Conservation (phyloP, 2,329 filamentous ascomycete genomes). For the Hawksworthiomyces lignivorus region DNA sequence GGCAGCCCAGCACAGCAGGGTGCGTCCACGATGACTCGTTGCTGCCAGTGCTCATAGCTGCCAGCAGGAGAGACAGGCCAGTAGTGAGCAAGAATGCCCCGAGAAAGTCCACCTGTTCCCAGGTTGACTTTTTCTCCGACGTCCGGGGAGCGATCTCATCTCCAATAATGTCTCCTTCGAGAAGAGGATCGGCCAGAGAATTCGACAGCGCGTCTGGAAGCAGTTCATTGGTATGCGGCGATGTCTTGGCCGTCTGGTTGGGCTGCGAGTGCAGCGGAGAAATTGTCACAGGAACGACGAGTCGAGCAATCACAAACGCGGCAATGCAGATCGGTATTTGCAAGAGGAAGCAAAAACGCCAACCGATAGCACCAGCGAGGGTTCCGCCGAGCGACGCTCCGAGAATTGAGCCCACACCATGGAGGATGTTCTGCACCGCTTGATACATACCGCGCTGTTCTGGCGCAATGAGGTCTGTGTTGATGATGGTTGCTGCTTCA, state of each 20-base stretch:
- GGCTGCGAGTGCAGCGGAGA: too few species aligned
- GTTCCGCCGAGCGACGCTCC: slow-evolving; percentile 65
- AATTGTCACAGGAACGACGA: slow-evolving; percentile 2
- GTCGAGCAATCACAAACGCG: slow-evolving; percentile 30
- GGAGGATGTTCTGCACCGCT: slow-evolving; percentile 65
- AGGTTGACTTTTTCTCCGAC: slow-evolving; percentile 32
- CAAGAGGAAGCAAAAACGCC: slow-evolving; percentile 59
- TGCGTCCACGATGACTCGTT: slow-evolving; percentile 47
- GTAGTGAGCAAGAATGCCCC: slow-evolving; percentile 50
- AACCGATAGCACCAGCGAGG: slow-evolving; percentile 57
- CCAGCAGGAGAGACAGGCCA: slow-evolving; percentile 49
- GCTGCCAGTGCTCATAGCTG: slow-evolving; percentile 48
- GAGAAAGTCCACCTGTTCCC: slow-evolving; percentile 49
- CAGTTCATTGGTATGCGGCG: too few species aligned
- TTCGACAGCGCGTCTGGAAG: background rate
- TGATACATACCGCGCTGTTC: slow-evolving; percentile 67
- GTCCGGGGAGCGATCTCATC: too few species aligned
- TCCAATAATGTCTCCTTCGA: background rate
- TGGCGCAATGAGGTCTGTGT: slow-evolving; percentile 64
- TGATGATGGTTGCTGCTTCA: slow-evolving; percentile 53
- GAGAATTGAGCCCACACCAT: slow-evolving; percentile 56
- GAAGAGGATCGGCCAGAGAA: background rate
- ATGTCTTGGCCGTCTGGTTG: too few species aligned
- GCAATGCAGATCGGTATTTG: slow-evolving; percentile 52
- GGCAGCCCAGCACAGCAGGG: slow-evolving; percentile 36